Conservation (phyloP, 1,139 yeast species). For the Hyphopichia khmerensis region DNA sequence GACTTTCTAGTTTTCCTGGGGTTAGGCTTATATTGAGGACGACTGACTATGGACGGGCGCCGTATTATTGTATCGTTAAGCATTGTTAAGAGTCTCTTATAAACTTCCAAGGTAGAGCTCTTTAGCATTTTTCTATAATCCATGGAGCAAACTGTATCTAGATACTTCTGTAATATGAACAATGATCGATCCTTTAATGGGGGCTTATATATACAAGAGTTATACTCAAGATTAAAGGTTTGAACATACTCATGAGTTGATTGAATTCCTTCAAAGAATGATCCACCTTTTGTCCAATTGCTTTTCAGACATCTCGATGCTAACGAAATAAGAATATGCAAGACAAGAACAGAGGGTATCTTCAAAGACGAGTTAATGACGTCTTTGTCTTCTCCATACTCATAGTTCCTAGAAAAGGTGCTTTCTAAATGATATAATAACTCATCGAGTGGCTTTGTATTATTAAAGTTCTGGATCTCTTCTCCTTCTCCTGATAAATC, state of each 20-base stretch:
- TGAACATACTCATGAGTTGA: constrained; percentile 19
- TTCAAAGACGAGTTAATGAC: constrained; percentile 1
- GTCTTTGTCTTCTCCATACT: background rate
- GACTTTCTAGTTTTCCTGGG: background rate
- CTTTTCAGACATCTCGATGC: constrained; percentile 25
- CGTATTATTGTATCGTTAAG: background rate
- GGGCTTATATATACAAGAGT: constrained; percentile 16
- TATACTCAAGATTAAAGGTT: constrained; percentile 19
- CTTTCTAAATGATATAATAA: constrained; percentile 26
- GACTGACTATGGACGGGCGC: background rate
- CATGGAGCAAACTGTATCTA: background rate
- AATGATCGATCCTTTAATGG: constrained; percentile 23
- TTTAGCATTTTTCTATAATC: background rate
- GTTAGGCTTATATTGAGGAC: background rate
- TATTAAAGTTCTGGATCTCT: constrained; percentile 21
- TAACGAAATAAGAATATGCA: constrained; percentile 32
- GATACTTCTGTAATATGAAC: background rate
- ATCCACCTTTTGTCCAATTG: constrained; percentile 22
- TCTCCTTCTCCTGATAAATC: constrained; percentile 16
- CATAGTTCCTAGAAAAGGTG: constrained; percentile 11
- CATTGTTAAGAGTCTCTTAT: background rate
- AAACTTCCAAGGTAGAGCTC: background rate
- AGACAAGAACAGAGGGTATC: constrained; percentile 23
- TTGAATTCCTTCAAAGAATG: constrained; percentile 16
- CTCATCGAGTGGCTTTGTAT: constrained; percentile 28